Evolutionary conservation across 345 rosid genomes (phyloP), one percentile per base, ranked within the genome.

Genomic region (Cochlearia excelsa): DNA sequence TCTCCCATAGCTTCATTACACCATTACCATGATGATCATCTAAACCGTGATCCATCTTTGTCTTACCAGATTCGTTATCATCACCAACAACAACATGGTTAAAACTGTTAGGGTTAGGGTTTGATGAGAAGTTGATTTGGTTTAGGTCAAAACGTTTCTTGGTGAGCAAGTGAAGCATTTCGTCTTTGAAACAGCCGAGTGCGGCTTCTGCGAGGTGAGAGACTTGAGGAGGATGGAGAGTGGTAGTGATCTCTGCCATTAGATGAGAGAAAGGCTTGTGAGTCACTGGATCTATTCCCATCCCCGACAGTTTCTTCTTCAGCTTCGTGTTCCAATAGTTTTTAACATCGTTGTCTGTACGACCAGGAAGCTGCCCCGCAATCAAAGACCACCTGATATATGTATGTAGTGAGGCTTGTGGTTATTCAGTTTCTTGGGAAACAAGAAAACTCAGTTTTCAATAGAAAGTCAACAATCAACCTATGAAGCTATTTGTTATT

Each of bases 251-350:
- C 82, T 87, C 96, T 3, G 90, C 99, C 95, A 94, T 87, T 40
- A 94, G 93, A 54, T 91, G 99, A 2, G 99, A 94, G 75, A 94
- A 94, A n/a, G 99, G 92, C 69, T 90, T 93, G 87, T 93, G 99
- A 35, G 97, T 93, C 29, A 90, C 95, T 0, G 96, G 90, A 62
- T 90, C 99, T 10, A 90, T 90, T 3, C 88, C 99, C 95, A 84
- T 87, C 3, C 95, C 97, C 1, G 95, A 87, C 63, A 90, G 85
- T 78, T 84, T 93, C 85, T 84, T 90, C 77, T 87, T 93, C 65
- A 90, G 81, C 80, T 90, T 90, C 3, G 96, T 90, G 76, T 93
- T 93, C 99, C 95, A 85, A 57, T 85, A 84, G 71, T 93, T 90
- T 51, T 93, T 90, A 39, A 93, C 97, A 30, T 90, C 97, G 60